Evolutionary conservation across 1,284 basidiomycete genomes (phyloP).

Genomic region (Ustilago cynodontis): DNA sequence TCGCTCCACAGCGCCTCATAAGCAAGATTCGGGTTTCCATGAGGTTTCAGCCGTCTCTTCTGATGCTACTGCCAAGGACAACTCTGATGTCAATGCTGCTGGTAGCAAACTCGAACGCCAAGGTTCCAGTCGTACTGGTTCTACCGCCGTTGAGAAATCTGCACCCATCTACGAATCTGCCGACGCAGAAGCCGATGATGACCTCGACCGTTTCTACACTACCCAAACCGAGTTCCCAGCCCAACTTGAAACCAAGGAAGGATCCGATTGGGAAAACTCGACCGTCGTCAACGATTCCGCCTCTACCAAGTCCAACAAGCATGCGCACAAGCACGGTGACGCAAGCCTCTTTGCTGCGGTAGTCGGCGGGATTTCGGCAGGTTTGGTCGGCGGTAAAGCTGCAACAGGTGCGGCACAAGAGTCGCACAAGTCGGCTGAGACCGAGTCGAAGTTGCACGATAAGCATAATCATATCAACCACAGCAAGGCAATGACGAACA

Average conservation of each 20-base stretch:
- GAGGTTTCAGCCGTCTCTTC: constrained; percentile 14
- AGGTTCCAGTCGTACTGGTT: constrained; percentile 12
- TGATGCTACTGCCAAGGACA: neutral
- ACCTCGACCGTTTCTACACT: constrained; percentile 52
- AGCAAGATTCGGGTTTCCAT: constrained; percentile 47
- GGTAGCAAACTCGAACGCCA: neutral
- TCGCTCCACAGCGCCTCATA: constrained; percentile 23
- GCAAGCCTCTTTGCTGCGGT: constrained; percentile 39
- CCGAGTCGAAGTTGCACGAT: constrained; percentile 25
- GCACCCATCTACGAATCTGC: constrained; percentile 21
- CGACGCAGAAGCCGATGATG: constrained; percentile 18
- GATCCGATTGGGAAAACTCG: constrained; percentile 25
- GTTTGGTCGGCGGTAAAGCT: constrained; percentile 29
- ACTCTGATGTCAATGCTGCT: neutral
- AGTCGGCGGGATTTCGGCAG: constrained; percentile 33
- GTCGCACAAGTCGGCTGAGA: constrained; percentile 13
- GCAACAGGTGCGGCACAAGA: constrained; percentile 16
- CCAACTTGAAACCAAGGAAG: constrained; percentile 17
- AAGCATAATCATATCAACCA: constrained; percentile 31
- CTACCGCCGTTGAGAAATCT: constrained; percentile 12
- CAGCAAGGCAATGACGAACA: constrained; percentile 15
- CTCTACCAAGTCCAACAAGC: constrained; percentile 8
- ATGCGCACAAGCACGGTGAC: constrained; percentile 32
- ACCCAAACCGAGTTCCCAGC: constrained; percentile 38
- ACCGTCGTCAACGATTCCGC: constrained; percentile 22